Base-by-base conservation (phyloP, 305 asterid genomes). In the Plantago lanceolata region DNA sequence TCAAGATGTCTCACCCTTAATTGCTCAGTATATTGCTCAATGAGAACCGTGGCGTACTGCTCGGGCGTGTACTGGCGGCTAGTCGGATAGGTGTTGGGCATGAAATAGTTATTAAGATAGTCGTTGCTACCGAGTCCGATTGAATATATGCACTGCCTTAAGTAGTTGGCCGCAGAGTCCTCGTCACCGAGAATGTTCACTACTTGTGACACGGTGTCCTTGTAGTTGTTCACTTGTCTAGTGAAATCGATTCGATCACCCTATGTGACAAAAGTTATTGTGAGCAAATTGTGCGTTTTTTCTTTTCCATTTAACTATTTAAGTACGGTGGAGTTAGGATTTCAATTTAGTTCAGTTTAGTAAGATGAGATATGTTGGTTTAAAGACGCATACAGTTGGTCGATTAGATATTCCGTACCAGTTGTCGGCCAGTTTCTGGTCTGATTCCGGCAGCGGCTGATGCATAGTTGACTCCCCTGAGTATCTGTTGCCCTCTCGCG, bases 371-470 rank as follows among this genome's bases (percentile, higher is more conserved):
- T n/a, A n/a, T n/a, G n/a, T n/a, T n/a, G n/a, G n/a, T n/a, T 50
- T 50, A 15, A 17, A 15, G 19, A 15, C 9, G 3, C 7, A 18
- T 49, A 4, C 2, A 59, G 18, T 12, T 17, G 44, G 29, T 5
- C 48, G 51, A 14, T 31, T 48, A 17, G 1, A 59, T 53, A 61
- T 63, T 48, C 21, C 19, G 8, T 81, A 89, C 97, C 84, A 90
- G 63, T 65, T 90, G 95, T 33, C 70, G 83, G 40, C 97, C 97
- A 5, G 97, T 90, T 84, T 90, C 97, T n/a, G 71, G 73, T 69
- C 96, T 70, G 52, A 90, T 85, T 67, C 97, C 97, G 5, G 95
- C 97, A 8, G 97, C 97, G 0, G 95, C 95, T 9, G 96, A 89
- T 3, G 96, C 96, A 37, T 84, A 87, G 69, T 90, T 90, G 16